phyloP scores from a whole-genome alignment of 352 stramenopile genomes.

The Globisporangium cederbergense region DNA sequence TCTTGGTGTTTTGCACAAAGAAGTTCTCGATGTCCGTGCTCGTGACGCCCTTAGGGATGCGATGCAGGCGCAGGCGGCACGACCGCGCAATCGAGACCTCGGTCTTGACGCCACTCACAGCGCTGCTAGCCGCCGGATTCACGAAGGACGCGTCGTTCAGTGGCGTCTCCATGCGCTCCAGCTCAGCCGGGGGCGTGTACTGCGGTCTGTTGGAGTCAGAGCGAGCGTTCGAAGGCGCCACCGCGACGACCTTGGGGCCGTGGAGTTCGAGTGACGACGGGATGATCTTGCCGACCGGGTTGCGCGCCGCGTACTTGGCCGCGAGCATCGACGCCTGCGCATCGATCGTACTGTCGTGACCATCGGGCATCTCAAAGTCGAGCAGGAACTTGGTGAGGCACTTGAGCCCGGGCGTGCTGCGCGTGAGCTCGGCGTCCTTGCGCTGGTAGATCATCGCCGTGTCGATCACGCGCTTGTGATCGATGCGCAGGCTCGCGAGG shows the following conservation, averaged over 20 bases:
- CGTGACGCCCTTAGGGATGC: slow-evolving; percentile 62
- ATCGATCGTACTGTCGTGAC: slow-evolving; percentile 85
- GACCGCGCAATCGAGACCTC: slow-evolving; percentile 50
- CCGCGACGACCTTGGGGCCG: slow-evolving; percentile 28
- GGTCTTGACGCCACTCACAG: slow-evolving; percentile 10
- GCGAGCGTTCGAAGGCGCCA: not conserved
- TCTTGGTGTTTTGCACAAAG: slow-evolving; percentile 51
- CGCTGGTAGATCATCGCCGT: slow-evolving; percentile 78
- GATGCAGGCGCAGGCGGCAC: slow-evolving; percentile 68
- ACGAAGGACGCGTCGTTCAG: slow-evolving; percentile 31
- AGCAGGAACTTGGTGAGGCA: slow-evolving; percentile 79
- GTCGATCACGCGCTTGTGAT: slow-evolving; percentile 79
- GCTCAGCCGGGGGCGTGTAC: slow-evolving; percentile 41
- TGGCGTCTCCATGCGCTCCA: slow-evolving; percentile 13
- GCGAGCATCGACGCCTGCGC: slow-evolving; percentile 84
- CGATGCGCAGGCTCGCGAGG: slow-evolving; percentile 66
- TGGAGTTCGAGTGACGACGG: slow-evolving; percentile 63
- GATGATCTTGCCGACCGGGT: slow-evolving; percentile 61
- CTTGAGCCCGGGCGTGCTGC: slow-evolving; percentile 61
- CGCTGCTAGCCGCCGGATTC: not conserved
- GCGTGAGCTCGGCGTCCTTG: slow-evolving; percentile 31
- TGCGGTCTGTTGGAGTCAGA: slow-evolving; percentile 35
- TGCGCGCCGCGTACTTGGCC: slow-evolving; percentile 68
- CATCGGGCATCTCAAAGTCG: slow-evolving; percentile 79
- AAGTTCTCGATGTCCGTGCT: slow-evolving; percentile 70